Base-by-base conservation (phyloP, 1,284 basidiomycete genomes). In the Trichosporon sp. region DNA sequence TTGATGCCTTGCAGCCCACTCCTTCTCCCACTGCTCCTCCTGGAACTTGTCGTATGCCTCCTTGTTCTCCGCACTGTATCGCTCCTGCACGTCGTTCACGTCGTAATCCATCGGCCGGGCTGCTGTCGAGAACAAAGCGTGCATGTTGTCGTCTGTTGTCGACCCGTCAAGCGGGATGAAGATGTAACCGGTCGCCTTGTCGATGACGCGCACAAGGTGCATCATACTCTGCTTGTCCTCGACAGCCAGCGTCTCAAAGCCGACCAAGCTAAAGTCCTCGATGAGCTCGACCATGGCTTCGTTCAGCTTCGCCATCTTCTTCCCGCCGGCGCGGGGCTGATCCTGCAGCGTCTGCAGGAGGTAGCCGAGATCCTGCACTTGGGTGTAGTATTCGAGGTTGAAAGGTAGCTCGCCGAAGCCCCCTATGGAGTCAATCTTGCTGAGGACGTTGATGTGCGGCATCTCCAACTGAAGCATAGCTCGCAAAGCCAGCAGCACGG, bases 381-480 rank as follows among this genome's bases (percentile, higher is more conserved):
- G 92, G 44, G 96, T 98, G 78, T 99, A 99, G 78, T 92, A 99
- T 70, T 95, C 92, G 46, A 99, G 87, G 74, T 95, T 96, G 83
- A 99, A 98, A 37, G 94, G 91, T 54, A 96, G 84, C 66, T 95
- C 90, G 16, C 92, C 94, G 70, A 94, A 94, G 69, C 89, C 86
- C 14, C 86, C 83, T 16, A 99, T 83, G 23, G 98, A 82, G 80
- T 99, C 96, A 61, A 99, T 86, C 81, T 99, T 99, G 33, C 91
- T 94, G 14, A 99, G 84, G 1, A 99, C 95, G 74, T 99, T 99
- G 81, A 99, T 84, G 77, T 69, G 96, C 0, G 96, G 96, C 27
- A 99, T 85, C 76, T 97, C 96, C 62, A 99, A 85, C 75, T 96
- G 93, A n/a, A 99, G 85, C 96, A 99, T 99, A 19, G 95, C 92